Evolutionary conservation across 345 rosid species (phyloP), one percentile per base, ranked within the genome.

Genomic region (Cardamine resedifolia): DNA sequence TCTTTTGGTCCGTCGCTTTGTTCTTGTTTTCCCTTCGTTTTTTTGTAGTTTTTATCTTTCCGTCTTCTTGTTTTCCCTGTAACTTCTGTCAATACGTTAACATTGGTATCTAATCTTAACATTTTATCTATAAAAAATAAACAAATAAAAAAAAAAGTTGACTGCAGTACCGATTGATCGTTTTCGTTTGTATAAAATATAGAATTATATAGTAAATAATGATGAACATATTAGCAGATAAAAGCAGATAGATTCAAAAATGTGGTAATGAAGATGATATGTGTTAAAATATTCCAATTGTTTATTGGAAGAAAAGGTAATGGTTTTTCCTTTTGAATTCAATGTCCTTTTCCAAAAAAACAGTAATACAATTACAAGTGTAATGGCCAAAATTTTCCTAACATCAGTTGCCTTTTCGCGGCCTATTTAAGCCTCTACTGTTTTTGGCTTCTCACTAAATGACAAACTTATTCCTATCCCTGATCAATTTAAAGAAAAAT

Each of bases 351-450:
- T 36, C 23, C 10, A 16, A 10, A 16, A 10, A 14, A 49, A 70
- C 28, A 58, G 28, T 48, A 51, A 53, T 63, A 63, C 24, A 41
- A 53, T 63, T 62, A 63, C 64, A 53, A 23, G 56, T 63, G 55
- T 30, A 72, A 2, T 72, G 69, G 62, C 44, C 75, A 71, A 4
- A 23, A 26, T 9, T 34, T 38, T 27, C 48, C 49, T 19, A 68
- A 45, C 45, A 58, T 19, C 27, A 58, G 45, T 27, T 74, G 73
- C 73, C 78, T 74, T 74, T 74, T 66, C 73, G 78, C 56, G 27
- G 4, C 62, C 47, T 21, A 49, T 41, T 66, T 30, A 59, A 67
- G 78, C 62, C 73, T 74, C 57, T 50, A 39, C 63, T 59, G 56
- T 59, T 74, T 67, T 74, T 74, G 78, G 53, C 56, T 48, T 58